Percentiles rank a stretch among this genome's conserved stretches.
Evolutionary conservation across 2,329 filamentous ascomycete genomes (phyloP).

Genomic region (Leptographium lundbergii): DNA sequence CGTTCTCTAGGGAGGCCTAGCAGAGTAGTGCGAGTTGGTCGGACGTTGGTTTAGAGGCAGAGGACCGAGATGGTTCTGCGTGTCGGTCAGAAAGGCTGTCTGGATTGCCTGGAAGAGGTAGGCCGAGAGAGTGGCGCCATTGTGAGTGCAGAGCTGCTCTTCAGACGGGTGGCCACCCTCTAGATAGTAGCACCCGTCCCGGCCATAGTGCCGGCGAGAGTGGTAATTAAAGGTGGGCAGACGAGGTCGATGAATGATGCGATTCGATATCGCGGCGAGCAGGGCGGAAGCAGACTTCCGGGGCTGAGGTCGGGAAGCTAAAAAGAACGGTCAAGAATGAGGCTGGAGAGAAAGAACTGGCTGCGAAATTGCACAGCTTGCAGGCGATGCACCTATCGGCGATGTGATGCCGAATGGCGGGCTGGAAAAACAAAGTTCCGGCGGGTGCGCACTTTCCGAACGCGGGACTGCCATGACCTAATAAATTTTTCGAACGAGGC

Average conservation of each 20-base stretch:
- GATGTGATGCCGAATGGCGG: background rate
- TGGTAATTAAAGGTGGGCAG: background rate
- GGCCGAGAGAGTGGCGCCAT: slow-evolving; percentile 45
- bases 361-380: too few species aligned
- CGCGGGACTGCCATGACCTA: background rate
- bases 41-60: background rate
- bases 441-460: background rate
- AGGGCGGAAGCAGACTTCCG: background rate
- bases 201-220: slow-evolving; percentile 22
- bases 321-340: too few species aligned
- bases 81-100: slow-evolving; percentile 6
- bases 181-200: slow-evolving; percentile 34
- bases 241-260: background rate
- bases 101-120: slow-evolving; percentile 15
- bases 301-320: too few species aligned
- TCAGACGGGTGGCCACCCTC: slow-evolving; percentile 36
- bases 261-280: background rate
- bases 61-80: slow-evolving; percentile 12
- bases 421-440: background rate
- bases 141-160: slow-evolving; percentile 25
- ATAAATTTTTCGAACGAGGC: slow-evolving; percentile 5
- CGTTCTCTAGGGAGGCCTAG: background rate
- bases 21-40: too few species aligned
- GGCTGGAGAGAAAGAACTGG: too few species aligned
- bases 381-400: background rate